Conservation (phyloP, 2,329 filamentous ascomycete species). For the Leptographium radiaticola region DNA sequence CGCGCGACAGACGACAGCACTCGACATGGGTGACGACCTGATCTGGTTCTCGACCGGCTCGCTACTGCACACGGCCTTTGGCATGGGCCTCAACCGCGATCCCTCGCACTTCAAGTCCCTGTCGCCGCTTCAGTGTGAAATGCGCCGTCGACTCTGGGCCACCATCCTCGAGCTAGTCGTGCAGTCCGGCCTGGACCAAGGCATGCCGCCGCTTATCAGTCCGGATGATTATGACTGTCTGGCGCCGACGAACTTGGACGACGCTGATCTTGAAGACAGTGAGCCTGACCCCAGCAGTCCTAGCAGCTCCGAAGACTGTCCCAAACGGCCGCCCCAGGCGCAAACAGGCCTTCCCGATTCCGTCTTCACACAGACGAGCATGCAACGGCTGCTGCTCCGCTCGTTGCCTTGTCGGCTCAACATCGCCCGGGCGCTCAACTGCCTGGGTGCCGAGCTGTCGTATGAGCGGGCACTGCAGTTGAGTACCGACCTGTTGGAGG, state of each 20-base stretch:
- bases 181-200: constrained; percentile 35
- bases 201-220: constrained; percentile 34
- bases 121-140: constrained; percentile 34
- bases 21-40: constrained; percentile 31
- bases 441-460: constrained; percentile 6
- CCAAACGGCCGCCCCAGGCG: neutral
- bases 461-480: constrained; percentile 12
- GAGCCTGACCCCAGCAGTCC: neutral
- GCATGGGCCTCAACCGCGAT: constrained; percentile 46
- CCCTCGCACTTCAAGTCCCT: constrained; percentile 35
- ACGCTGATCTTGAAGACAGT: constrained; percentile 29
- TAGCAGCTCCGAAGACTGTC: neutral
- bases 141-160: constrained; percentile 43
- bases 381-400: constrained; percentile 14
- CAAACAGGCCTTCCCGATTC: constrained; percentile 3
- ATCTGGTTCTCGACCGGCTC: constrained; percentile 38
- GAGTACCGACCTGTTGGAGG: constrained; percentile 9
- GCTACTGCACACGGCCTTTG: constrained; percentile 39
- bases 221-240: constrained; percentile 35
- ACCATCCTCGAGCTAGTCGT: constrained; percentile 42
- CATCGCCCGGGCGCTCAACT: constrained; percentile 11
- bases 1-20: constrained; percentile 19
- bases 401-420: constrained; percentile 9
- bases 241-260: constrained; percentile 36
- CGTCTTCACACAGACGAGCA: constrained; percentile 10